A percentile compares a stretch with the other conserved stretches of the same genome.
These are phyloP conservation scores for Gastrodia elata DNA, from an alignment of 106 monocot species.

Conservation along the genomic window DNA sequence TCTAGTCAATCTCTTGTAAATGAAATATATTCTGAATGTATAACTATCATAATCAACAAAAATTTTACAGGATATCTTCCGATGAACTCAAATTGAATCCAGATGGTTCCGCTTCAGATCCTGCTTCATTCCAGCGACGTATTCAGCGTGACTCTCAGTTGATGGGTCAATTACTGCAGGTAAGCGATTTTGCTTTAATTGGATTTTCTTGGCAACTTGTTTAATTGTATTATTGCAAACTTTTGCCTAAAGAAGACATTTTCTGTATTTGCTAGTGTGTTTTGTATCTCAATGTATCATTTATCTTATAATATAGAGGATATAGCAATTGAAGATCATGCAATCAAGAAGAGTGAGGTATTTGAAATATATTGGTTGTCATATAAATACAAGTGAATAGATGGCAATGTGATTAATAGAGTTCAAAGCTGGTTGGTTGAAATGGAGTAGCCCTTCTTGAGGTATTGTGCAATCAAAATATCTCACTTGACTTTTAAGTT, in stretches of 20 bases:
- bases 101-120: slow-evolving; percentile 87
- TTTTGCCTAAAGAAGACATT: background rate
- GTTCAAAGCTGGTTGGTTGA: too few species aligned
- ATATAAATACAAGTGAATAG: too few species aligned
- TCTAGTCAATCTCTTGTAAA: background rate
- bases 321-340: too few species aligned
- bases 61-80: slow-evolving; percentile 35
- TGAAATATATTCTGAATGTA: background rate
- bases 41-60: background rate
- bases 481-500: too few species aligned
- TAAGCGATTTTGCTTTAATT: slow-evolving; percentile 5
- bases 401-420: too few species aligned
- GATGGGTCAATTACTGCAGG: slow-evolving; percentile 82
- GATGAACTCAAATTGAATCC: slow-evolving; percentile 58
- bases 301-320: too few species aligned
- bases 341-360: too few species aligned
- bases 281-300: too few species aligned
- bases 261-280: background rate
- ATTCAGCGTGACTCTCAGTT: slow-evolving; percentile 60
- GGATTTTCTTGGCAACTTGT: background rate
- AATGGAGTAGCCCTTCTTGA: too few species aligned
- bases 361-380: too few species aligned
- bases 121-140: slow-evolving; percentile 68
- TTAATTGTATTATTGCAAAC: background rate
- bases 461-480: too few species aligned